A percentile compares a stretch with the other conserved stretches of the same genome.
These are phyloP conservation scores for Diutina catenulata DNA, from an alignment of 1,139 yeast genomes.

Conservation along the genomic window DNA sequence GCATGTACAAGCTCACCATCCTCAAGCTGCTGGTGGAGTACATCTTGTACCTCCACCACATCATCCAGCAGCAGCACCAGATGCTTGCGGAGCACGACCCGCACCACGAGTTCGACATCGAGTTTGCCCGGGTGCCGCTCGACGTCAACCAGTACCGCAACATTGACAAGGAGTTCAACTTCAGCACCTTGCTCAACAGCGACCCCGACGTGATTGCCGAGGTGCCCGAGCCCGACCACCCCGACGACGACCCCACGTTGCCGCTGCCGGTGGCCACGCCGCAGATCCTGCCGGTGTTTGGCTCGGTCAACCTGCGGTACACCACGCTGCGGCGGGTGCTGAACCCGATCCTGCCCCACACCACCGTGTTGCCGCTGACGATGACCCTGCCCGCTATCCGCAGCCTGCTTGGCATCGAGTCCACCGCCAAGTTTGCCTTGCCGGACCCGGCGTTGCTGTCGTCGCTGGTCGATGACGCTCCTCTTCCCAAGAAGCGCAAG, in stretches of 20 bases:
- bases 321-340: constrained; percentile 3
- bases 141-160: constrained; percentile 49
- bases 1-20: constrained; percentile 73
- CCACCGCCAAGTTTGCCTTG: neutral
- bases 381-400: neutral
- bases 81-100: constrained; percentile 16
- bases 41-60: constrained; percentile 54
- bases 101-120: constrained; percentile 24
- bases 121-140: constrained; percentile 39
- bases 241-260: too few relatives aligned
- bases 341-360: constrained; percentile 5
- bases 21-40: constrained; percentile 75
- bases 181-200: constrained; percentile 10
- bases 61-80: constrained; percentile 35
- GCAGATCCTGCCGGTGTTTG: neutral
- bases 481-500: neutral
- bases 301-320: neutral
- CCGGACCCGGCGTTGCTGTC: constrained; percentile 1
- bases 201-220: neutral
- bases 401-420: neutral
- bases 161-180: constrained; percentile 43
- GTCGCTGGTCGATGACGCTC: neutral
- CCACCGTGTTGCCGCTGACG: neutral
- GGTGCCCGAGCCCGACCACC: neutral
- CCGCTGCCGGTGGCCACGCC: too few relatives aligned